Percentiles rank a stretch among this genome's conserved stretches.
These are phyloP conservation scores for Limtongia smithiae DNA, from an alignment of 805 yeast genomes.

Conservation along the genomic window DNA sequence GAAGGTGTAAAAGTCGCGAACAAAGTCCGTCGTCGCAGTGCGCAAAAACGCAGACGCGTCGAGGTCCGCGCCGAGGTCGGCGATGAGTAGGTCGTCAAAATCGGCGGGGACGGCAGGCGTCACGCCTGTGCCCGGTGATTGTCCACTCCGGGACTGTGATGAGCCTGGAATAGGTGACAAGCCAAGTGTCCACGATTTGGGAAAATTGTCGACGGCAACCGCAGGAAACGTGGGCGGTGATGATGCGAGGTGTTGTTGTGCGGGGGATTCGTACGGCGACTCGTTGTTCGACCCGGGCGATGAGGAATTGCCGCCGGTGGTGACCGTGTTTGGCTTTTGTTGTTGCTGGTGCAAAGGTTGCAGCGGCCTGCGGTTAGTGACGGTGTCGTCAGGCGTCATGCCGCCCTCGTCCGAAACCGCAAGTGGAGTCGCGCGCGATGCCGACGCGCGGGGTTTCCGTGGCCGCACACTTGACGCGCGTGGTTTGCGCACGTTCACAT, in stretches of 20 bases:
- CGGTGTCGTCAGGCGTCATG: not conserved
- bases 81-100: slow-evolving; percentile 18
- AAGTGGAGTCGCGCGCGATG: not conserved
- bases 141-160: too few species aligned
- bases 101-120: slow-evolving; percentile 6
- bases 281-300: slow-evolving; percentile 6
- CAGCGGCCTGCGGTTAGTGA: not conserved
- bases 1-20: slow-evolving; percentile 23
- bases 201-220: not conserved
- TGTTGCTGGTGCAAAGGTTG: not conserved
- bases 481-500: slow-evolving; percentile 3
- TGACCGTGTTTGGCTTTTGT: not conserved
- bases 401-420: not conserved
- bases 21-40: slow-evolving; percentile 17
- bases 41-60: not conserved
- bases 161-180: too few species aligned
- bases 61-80: not conserved
- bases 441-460: not conserved
- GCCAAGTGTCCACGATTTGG: slow-evolving; percentile 19
- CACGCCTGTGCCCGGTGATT: not conserved
- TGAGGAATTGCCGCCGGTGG: slow-evolving; percentile 8
- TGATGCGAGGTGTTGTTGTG: slow-evolving; percentile 25
- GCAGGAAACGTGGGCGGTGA: slow-evolving; percentile 23
- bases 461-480: slow-evolving; percentile 1
- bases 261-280: slow-evolving; percentile 16